Evolutionary conservation across 805 yeast species (phyloP).

Genomic region (Candida michaelii): DNA sequence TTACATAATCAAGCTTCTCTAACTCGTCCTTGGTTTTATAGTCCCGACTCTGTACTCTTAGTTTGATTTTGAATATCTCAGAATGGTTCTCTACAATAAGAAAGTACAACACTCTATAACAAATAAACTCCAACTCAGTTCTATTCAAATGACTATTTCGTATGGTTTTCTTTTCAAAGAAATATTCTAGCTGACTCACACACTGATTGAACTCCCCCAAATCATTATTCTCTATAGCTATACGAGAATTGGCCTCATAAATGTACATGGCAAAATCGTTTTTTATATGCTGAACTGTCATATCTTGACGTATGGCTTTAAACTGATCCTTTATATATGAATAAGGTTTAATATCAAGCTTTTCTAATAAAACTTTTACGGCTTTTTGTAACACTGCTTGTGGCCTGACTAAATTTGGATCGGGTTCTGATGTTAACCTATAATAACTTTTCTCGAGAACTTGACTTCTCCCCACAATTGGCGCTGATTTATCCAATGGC

Average conservation of each 20-base stretch:
- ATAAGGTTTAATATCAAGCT: conserved; percentile 52
- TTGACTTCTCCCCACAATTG: conserved; percentile 60
- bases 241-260: conserved; percentile 81
- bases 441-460: conserved; percentile 75
- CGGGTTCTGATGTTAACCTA: conserved; percentile 88
- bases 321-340: conserved; percentile 84
- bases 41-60: conserved; percentile 12
- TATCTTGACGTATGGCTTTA: conserved; percentile 88
- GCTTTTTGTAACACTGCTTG: conserved; percentile 58
- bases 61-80: conserved; percentile 49
- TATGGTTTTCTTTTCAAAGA: conserved; percentile 45
- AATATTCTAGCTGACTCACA: conserved; percentile 69
- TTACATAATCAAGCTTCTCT: conserved; percentile 15
- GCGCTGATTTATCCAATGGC: conserved; percentile 14
- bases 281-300: conserved; percentile 86
- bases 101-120: conserved; percentile 73
- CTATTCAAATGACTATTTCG: conserved; percentile 6
- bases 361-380: conserved; percentile 50
- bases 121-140: conserved; percentile 58
- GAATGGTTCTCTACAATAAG: conserved; percentile 67
- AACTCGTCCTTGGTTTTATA: conserved; percentile 12
- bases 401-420: conserved; percentile 82
- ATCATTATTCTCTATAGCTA: conserved; percentile 82
- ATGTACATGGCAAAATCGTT: conserved; percentile 74
- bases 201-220: conserved; percentile 96